Evolutionary conservation across 495 filamentous ascomycete species (phyloP), one percentile per base, ranked within the genome.

Genomic region (Tricharina praecox): DNA sequence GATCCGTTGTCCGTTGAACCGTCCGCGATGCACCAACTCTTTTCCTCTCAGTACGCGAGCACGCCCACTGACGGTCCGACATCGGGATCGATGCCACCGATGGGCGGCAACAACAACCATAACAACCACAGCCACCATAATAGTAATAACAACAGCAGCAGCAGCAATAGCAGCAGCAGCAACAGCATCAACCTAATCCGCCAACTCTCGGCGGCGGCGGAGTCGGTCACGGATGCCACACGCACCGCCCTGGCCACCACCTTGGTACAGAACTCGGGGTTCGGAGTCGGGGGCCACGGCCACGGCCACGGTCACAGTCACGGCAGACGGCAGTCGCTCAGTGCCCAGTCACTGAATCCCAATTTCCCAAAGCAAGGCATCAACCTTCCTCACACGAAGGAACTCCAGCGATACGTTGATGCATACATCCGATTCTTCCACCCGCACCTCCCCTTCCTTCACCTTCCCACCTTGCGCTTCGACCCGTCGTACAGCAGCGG

Each of bases 361-460:
- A 48, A 26, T 34, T 48, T 23, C 25, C 48, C 53, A 5, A 63
- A 72, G 63, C 64, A 63, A 45, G 45, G 40, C 13, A 75, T 56
- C 67, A 71, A 56, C 57, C 63, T 96, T 38, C 90, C 92, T 26
- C 88, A 74, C 63, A 93, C 86, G n/a, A 70, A 75, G 52, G 86
- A 96, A 61, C 76, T 97, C 49, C 85, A 93, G 61, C 82, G 90
- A 53, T 96, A 83, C 62, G 81, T 96, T 48, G 75, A 76, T 33
- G 81, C 87, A 43, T 97, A 96, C 67, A 79, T 97, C 51, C 78
- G 79, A 54, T 93, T 87, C 61, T 93, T 93, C 55, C 92, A 95
- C 59, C 90, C 92, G 2, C 90, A 97, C 62, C 63, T 92, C 32
- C 92, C 92, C 18, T 94, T 97, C 63, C 63, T 94, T 48, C 90